Conservation (phyloP, 768 basidiomycete species). For the Suillus tomentosus region DNA sequence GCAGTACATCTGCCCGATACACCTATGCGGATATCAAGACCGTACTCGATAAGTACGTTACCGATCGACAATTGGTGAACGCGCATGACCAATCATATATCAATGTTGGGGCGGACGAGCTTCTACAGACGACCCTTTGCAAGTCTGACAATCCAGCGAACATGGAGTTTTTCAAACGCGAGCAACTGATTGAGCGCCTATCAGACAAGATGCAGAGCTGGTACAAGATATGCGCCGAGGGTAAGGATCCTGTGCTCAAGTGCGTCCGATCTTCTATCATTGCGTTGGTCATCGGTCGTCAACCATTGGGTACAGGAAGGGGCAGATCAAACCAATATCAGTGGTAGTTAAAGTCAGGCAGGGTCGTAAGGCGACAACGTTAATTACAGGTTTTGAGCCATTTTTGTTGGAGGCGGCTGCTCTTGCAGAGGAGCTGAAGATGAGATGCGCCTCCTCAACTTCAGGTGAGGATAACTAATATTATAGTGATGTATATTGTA, state of each 20-base stretch:
- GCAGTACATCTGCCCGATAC: constrained; percentile 57
- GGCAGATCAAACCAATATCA: constrained; percentile 66
- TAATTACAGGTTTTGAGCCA: constrained; percentile 79
- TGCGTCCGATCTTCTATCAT: constrained; percentile 33
- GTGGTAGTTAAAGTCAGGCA: constrained; percentile 74
- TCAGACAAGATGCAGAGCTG: constrained; percentile 73
- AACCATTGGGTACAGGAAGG: constrained; percentile 57
- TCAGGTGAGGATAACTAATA: constrained; percentile 50
- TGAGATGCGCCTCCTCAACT: constrained; percentile 77
- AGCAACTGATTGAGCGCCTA: constrained; percentile 58
- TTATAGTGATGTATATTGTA: background rate
- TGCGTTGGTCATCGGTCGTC: constrained; percentile 6
- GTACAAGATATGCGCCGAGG: constrained; percentile 62
- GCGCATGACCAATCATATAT: constrained; percentile 66
- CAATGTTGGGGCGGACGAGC: constrained; percentile 54
- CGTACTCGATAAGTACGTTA: constrained; percentile 64
- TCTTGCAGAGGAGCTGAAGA: constrained; percentile 78
- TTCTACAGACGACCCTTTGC: constrained; percentile 39
- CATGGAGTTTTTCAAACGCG: constrained; percentile 63
- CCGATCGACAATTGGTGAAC: constrained; percentile 63
- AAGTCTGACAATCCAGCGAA: constrained; percentile 33
- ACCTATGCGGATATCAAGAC: constrained; percentile 56
- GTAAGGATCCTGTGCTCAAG: constrained; percentile 61
- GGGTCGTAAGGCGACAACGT: constrained; percentile 74
- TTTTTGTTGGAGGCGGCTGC: constrained; percentile 69